These are phyloP conservation scores for Colletotrichum lindemuthianum DNA, from an alignment of 2,329 filamentous ascomycete species.

Conservation along the genomic window DNA sequence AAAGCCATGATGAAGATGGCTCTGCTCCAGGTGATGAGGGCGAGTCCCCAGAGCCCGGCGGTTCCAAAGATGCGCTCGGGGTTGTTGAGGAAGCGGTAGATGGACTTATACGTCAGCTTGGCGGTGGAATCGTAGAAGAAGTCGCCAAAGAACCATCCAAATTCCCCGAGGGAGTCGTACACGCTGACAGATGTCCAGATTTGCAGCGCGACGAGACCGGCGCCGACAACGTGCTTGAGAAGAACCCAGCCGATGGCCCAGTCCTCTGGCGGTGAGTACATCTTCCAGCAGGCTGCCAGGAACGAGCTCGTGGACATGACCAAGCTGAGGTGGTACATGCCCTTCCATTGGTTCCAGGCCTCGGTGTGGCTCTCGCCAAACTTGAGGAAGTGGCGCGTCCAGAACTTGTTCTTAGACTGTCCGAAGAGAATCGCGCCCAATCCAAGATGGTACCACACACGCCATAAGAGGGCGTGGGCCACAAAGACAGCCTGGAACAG, in stretches of 20 bases:
- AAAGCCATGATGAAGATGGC: slow-evolving; percentile 88
- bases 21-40: slow-evolving; percentile 90
- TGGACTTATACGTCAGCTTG: slow-evolving; percentile 94
- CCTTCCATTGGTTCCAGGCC: slow-evolving; percentile 98
- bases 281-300: slow-evolving; percentile 92
- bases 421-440: slow-evolving; percentile 85
- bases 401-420: slow-evolving; percentile 91
- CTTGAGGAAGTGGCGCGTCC: slow-evolving; percentile 98
- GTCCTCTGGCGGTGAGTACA: slow-evolving; percentile 87
- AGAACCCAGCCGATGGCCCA: slow-evolving; percentile 89
- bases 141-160: slow-evolving; percentile 98
- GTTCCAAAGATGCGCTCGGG: slow-evolving; percentile 93
- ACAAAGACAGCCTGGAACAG: slow-evolving; percentile 83
- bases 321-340: slow-evolving; percentile 92
- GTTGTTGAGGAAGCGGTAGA: slow-evolving; percentile 98
- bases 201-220: slow-evolving; percentile 83
- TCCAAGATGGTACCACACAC: slow-evolving; percentile 91
- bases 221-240: slow-evolving; percentile 87
- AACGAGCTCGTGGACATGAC: slow-evolving; percentile 90
- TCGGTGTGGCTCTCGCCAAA: slow-evolving; percentile 90
- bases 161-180: slow-evolving; percentile 95
- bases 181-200: slow-evolving; percentile 93
- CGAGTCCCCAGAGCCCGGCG: slow-evolving; percentile 94
- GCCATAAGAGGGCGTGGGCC: slow-evolving; percentile 81
- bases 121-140: slow-evolving; percentile 94